Percentiles rank a stretch among this genome's conserved stretches.
Evolutionary conservation across 306 rosid species (phyloP).

Genomic region (Mucuna pruriens): DNA sequence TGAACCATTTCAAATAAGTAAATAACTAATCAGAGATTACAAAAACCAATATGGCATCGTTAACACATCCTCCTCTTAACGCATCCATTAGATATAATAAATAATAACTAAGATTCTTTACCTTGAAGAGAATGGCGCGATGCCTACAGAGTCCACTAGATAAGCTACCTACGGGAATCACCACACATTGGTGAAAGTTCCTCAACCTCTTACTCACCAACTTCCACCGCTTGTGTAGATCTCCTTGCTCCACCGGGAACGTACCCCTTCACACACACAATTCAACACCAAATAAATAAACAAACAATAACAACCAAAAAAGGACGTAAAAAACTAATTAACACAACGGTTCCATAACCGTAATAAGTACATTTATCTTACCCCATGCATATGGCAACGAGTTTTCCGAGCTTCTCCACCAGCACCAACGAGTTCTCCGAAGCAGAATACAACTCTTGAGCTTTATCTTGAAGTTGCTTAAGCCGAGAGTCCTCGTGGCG

Average conservation of each 20-base stretch:
- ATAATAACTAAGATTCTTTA: conserved; percentile 36
- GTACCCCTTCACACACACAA: conserved; percentile 62
- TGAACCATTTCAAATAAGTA: neutral
- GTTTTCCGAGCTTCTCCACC: conserved; percentile 89
- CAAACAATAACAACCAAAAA: neutral
- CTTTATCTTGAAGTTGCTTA: conserved; percentile 85
- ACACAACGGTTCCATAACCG: neutral
- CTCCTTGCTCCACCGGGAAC: conserved; percentile 89
- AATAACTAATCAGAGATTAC: neutral
- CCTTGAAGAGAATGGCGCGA: conserved; percentile 98
- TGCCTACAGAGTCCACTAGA: conserved; percentile 94
- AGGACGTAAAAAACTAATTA: neutral
- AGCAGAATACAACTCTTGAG: conserved; percentile 74
- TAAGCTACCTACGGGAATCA: conserved; percentile 89
- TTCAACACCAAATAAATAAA: conserved; percentile 21
- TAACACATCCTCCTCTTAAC: neutral
- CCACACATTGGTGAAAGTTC: conserved; percentile 81
- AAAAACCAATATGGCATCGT: neutral
- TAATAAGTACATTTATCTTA: conserved; percentile 33
- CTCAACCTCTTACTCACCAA: conserved; percentile 79
- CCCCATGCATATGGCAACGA: conserved; percentile 95
- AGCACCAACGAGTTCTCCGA: conserved; percentile 73
- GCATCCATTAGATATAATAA: neutral
- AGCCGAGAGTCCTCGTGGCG: conserved; percentile 72
- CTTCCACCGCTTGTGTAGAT: conserved; percentile 82